These are phyloP conservation scores for Rubia tinctorum DNA, from an alignment of 305 asterid species.

Conservation along the genomic window DNA sequence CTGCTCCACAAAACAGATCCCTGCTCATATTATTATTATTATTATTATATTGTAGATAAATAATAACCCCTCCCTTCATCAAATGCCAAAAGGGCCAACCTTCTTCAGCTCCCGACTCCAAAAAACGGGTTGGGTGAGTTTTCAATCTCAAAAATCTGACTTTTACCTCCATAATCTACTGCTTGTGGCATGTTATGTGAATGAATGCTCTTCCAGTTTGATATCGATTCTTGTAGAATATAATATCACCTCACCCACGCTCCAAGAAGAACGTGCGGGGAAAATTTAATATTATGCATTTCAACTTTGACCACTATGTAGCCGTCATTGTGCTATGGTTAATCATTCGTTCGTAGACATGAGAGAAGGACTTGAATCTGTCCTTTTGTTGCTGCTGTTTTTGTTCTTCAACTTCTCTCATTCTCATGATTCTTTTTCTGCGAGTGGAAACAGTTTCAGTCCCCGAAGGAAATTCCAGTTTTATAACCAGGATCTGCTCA, in stretches of 20 bases:
- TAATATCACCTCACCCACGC: neutral
- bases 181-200: neutral
- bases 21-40: too few species aligned
- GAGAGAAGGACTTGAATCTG: slow-evolving; percentile 1
- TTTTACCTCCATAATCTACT: neutral
- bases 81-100: neutral
- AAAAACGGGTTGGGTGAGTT: neutral
- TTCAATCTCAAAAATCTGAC: neutral
- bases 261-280: neutral
- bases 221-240: slow-evolving; percentile 1
- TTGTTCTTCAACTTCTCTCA: slow-evolving; percentile 9
- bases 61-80: neutral
- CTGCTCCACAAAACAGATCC: slow-evolving; percentile 1
- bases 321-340: neutral
- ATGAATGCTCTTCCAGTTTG: neutral
- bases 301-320: neutral
- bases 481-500: neutral
- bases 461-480: slow-evolving; percentile 2
- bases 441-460: neutral
- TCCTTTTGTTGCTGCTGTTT: slow-evolving; percentile 1
- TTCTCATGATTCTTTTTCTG: neutral
- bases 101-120: neutral
- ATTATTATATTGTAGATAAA: too few species aligned
- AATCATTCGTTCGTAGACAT: slow-evolving; percentile 3
- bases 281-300: neutral